Conservation (phyloP, 305 asterid genomes). For the Fraxinus dipetala region DNA sequence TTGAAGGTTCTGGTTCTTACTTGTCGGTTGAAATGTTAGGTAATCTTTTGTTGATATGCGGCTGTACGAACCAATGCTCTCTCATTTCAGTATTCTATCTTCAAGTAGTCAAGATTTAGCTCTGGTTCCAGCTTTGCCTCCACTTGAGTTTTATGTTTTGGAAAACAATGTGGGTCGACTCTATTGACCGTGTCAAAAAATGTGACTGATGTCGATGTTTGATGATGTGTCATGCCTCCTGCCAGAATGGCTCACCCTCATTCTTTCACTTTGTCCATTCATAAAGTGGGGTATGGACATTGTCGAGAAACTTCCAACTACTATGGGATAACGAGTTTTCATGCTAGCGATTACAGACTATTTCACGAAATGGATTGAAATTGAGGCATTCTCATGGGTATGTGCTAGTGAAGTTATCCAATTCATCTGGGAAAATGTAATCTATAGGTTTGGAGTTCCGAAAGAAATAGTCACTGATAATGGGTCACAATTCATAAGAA, state of each 20-base stretch:
- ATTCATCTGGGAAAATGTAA: too few relatives aligned
- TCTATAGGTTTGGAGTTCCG: neutral
- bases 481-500: neutral
- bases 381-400: neutral
- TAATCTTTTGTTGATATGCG: neutral
- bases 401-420: neutral
- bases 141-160: too few relatives aligned
- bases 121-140: too few relatives aligned
- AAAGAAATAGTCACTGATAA: neutral
- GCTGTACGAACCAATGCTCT: neutral
- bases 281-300: neutral
- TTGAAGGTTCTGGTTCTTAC: neutral
- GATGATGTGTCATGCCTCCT: neutral
- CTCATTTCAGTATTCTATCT: neutral
- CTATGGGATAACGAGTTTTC: neutral
- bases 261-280: neutral
- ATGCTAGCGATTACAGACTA: neutral
- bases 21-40: neutral
- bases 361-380: neutral
- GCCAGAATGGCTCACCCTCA: neutral
- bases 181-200: too few relatives aligned
- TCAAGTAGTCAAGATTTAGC: too few relatives aligned
- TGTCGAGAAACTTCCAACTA: neutral
- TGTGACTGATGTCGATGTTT: neutral
- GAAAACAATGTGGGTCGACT: too few relatives aligned